Evolutionary conservation across 2,329 filamentous ascomycete genomes (phyloP).

Genomic region (Ceratocystis huliohia): DNA sequence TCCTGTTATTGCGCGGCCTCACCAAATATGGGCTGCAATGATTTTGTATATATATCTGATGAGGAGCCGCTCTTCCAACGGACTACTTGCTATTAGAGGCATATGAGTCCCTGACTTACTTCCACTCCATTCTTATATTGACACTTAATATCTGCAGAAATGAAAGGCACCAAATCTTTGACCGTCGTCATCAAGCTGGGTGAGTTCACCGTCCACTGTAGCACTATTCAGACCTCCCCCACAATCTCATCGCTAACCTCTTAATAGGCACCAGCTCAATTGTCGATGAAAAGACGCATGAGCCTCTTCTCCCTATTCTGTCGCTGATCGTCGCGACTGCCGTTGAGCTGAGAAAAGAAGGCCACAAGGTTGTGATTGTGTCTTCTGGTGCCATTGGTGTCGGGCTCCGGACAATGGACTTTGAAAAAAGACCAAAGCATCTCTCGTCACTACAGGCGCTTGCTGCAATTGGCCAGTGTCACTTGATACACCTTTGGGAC

Average conservation of each 20-base stretch:
- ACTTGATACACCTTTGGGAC: conserved; percentile 92
- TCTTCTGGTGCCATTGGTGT: conserved; percentile 96
- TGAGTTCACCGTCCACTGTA: conserved; percentile 33
- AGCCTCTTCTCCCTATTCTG: conserved; percentile 80
- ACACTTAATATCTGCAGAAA: conserved; percentile 31
- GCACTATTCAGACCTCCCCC: background rate
- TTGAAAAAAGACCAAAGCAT: conserved; percentile 77
- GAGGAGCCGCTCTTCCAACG: background rate
- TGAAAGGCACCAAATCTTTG: conserved; percentile 54
- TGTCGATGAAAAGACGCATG: conserved; percentile 88
- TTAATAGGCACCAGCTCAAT: conserved; percentile 88
- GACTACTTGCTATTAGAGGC: background rate
- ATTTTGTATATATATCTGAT: background rate
- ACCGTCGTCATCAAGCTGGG: conserved; percentile 81
- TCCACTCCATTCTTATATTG: background rate
- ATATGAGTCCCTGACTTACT: background rate
- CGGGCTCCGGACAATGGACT: conserved; percentile 77
- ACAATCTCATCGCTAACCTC: background rate
- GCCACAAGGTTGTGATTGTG: conserved; percentile 87
- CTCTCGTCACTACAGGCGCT: conserved; percentile 83
- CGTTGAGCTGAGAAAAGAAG: conserved; percentile 73
- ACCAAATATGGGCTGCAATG: background rate
- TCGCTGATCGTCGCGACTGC: conserved; percentile 91
- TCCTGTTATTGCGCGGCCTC: conserved; percentile 5
- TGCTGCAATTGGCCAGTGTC: conserved; percentile 90